Evolutionary conservation across 1,284 basidiomycete species (phyloP).

Genomic region (Meripilus lineatus): DNA sequence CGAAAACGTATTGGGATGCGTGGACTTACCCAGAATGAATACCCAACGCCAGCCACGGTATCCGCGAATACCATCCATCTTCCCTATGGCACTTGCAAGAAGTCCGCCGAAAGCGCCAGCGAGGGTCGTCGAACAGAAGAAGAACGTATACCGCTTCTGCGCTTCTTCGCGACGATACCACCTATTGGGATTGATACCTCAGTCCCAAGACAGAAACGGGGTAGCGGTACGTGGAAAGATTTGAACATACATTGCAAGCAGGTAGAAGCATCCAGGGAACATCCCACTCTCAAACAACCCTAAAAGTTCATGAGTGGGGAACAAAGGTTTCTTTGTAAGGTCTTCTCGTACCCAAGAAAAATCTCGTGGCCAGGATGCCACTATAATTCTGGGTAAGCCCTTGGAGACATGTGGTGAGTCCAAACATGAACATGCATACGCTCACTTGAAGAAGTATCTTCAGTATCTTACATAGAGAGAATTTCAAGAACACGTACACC

Average conservation of each 20-base stretch:
- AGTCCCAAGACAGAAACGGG: no score
- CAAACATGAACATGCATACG: slow-evolving; percentile 31
- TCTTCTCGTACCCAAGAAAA: slow-evolving; percentile 31
- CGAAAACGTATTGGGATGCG: background rate
- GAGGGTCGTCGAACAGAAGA: slow-evolving; percentile 30
- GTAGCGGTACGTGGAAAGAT: no score
- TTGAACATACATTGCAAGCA: slow-evolving; percentile 23
- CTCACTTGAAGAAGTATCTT: slow-evolving; percentile 19
- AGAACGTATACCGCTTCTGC: slow-evolving; percentile 33
- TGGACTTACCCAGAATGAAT: slow-evolving; percentile 37
- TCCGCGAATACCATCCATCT: slow-evolving; percentile 30
- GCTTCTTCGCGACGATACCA: slow-evolving; percentile 35
- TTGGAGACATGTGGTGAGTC: slow-evolving; percentile 29
- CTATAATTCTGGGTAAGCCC: slow-evolving; percentile 30
- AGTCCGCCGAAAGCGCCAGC: slow-evolving; percentile 31
- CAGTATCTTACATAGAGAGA: background rate
- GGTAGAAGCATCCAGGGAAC: slow-evolving; percentile 31
- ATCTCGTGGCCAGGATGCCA: slow-evolving; percentile 32
- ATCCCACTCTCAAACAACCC: slow-evolving; percentile 25
- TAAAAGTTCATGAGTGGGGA: slow-evolving; percentile 3
- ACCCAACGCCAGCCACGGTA: slow-evolving; percentile 34
- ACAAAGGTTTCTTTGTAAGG: background rate
- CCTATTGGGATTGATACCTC: slow-evolving; percentile 11
- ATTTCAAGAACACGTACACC: slow-evolving; percentile 19
- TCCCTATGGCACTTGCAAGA: slow-evolving; percentile 31